These are phyloP conservation scores for Beta corolliflora DNA, from an alignment of 179 eudicot species.

Conservation along the genomic window DNA sequence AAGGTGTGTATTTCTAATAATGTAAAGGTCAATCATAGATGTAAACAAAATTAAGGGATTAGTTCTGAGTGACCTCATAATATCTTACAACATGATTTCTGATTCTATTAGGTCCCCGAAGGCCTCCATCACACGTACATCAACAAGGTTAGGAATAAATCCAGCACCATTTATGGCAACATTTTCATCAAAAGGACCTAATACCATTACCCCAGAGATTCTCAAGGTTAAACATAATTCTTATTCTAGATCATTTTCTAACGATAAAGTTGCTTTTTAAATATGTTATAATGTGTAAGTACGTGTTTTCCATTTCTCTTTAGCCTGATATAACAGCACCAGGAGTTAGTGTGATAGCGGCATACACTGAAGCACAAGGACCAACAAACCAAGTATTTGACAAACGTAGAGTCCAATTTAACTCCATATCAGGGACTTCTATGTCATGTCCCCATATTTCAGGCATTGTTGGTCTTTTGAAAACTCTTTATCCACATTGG, in stretches of 20 bases:
- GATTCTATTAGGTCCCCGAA: constrained; percentile 40
- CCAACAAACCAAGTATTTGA: constrained; percentile 78
- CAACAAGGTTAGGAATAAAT: constrained; percentile 50
- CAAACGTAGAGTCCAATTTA: constrained; percentile 62
- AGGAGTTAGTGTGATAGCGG: constrained; percentile 89
- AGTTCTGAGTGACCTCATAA: no score
- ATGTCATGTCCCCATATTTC: constrained; percentile 97
- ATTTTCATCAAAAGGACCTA: constrained; percentile 86
- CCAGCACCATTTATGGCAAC: constrained; percentile 98
- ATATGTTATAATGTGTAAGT: background rate
- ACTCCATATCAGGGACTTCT: constrained; percentile 82
- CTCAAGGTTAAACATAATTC: constrained; percentile 56
- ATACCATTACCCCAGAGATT: constrained; percentile 63
- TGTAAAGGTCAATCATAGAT: no score
- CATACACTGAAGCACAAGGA: constrained; percentile 74
- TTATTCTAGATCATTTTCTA: background rate
- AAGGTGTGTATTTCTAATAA: no score
- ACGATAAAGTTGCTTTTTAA: background rate
- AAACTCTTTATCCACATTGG: constrained; percentile 77
- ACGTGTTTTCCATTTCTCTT: background rate
- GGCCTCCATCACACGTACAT: constrained; percentile 61
- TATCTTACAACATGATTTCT: no score
- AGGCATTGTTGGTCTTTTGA: constrained; percentile 79
- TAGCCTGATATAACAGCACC: constrained; percentile 97
- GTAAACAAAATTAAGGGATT: no score